phyloP scores from a whole-genome alignment of 2,329 filamentous ascomycete genomes.

The Emmonsiellopsis sp. region DNA sequence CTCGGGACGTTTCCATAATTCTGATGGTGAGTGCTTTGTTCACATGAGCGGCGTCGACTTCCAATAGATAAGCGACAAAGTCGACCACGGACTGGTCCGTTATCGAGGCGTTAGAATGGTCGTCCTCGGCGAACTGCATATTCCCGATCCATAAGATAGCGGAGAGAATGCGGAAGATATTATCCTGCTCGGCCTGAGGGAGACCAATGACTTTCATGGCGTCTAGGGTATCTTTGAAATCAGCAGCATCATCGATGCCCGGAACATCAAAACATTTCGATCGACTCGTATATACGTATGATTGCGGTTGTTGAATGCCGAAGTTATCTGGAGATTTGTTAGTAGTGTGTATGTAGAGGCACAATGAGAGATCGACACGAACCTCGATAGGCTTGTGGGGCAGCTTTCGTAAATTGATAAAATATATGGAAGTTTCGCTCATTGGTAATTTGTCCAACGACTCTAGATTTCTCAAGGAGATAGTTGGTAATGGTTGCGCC shows the following conservation, averaged over 20 bases:
- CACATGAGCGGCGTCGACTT: constrained; percentile 71
- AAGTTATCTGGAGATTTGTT: constrained; percentile 53
- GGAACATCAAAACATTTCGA: constrained; percentile 93
- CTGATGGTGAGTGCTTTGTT: constrained; percentile 83
- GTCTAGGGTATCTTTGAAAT: constrained; percentile 82
- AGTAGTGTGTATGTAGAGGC: not conserved
- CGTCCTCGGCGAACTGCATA: constrained; percentile 80
- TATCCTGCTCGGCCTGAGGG: constrained; percentile 78
- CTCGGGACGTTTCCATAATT: constrained; percentile 64
- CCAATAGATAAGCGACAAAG: constrained; percentile 86
- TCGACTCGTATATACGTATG: constrained; percentile 85
- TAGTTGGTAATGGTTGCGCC: constrained; percentile 99
- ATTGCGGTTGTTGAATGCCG: constrained; percentile 82
- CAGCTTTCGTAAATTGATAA: constrained; percentile 96
- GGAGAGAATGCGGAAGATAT: constrained; percentile 91
- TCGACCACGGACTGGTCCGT: constrained; percentile 85
- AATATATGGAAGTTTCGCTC: constrained; percentile 99
- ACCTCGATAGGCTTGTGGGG: constrained; percentile 71
- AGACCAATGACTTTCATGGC: constrained; percentile 95
- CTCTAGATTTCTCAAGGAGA: constrained; percentile 86
- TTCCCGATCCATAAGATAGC: constrained; percentile 93
- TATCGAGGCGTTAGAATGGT: constrained; percentile 79
- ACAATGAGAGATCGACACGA: constrained; percentile 11
- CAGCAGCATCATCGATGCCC: constrained; percentile 83
- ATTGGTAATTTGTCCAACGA: constrained; percentile 88